A percentile compares a stretch with the other conserved stretches of the same genome.
Conservation (phyloP, 768 basidiomycete species). For the Lanmaoa rubissima region DNA sequence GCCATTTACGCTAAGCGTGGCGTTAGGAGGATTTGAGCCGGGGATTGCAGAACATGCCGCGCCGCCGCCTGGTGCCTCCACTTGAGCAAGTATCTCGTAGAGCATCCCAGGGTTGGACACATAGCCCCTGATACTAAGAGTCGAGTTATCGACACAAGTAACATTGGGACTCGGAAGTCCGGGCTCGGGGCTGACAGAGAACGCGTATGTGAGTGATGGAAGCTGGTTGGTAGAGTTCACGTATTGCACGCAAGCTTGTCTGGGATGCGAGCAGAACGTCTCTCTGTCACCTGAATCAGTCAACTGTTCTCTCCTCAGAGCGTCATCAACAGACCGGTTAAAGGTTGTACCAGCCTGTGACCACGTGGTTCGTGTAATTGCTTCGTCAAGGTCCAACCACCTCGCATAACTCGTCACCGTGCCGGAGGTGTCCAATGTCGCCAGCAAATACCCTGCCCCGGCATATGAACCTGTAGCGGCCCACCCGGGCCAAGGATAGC, state of each 20-base stretch:
- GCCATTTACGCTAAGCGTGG: conserved; percentile 45
- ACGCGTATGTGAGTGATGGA: conserved; percentile 45
- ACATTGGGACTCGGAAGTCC: conserved; percentile 57
- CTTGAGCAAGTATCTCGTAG: conserved; percentile 62
- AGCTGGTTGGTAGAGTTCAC: conserved; percentile 37
- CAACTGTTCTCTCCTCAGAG: background rate
- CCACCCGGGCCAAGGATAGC: background rate
- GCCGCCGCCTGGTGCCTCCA: conserved; percentile 33
- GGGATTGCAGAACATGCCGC: conserved; percentile 33
- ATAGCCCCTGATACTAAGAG: conserved; percentile 53
- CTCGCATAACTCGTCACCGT: conserved; percentile 46
- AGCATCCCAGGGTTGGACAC: conserved; percentile 59
- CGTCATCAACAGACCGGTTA: conserved; percentile 40
- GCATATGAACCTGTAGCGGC: conserved; percentile 59
- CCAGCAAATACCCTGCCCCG: conserved; percentile 59
- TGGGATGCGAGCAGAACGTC: conserved; percentile 69
- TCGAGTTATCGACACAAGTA: conserved; percentile 55
- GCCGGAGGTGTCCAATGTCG: conserved; percentile 43
- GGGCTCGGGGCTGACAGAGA: conserved; percentile 43
- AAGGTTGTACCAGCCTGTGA: conserved; percentile 47
- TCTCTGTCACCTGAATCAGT: conserved; percentile 31
- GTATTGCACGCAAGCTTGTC: conserved; percentile 60
- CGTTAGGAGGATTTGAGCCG: conserved; percentile 38
- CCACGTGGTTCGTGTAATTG: conserved; percentile 58
- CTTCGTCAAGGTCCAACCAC: conserved; percentile 70